Base-by-base conservation (phyloP, 495 filamentous ascomycete species). In the Opeltia flavorubescens region DNA sequence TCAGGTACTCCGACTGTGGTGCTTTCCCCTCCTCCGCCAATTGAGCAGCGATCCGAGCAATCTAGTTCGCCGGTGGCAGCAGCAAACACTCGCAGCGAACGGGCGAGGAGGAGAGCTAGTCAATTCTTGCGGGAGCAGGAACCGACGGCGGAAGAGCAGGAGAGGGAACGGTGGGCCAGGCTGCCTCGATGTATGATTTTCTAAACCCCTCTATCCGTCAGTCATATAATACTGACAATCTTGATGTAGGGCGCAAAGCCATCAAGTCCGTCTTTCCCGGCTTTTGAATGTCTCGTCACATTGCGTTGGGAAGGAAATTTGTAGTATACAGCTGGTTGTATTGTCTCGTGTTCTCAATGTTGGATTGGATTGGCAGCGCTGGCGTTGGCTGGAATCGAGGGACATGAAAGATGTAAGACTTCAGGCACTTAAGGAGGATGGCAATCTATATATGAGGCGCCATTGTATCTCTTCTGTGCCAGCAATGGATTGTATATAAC, bases 131-230 rank as follows among this genome's bases (percentile, higher is more conserved):
- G 27, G 20, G 40, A 27, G 1, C 38, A 23, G 3, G 21, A 44
- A 20, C 44, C 26, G 4, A 48, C 41, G 1, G 26, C 45, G 0
- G 44, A 48, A n/a, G 52, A 54, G 12, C 30, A 50, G 27, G 52
- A 54, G 17, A 24, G 42, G 33, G 48, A 54, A 30, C 40, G 52
- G 33, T 44, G 31, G 52, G 52, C 48, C 13, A 36, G 31, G 8
- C 30, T 50, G 38, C 52, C 52, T 6, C 28, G 25, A 28, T 54
- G 52, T 45, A 26, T 15, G 49, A 27, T 25, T 15, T 15, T 30
- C 21, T 15, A 1, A 21, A n/a, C 47, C 6, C 25, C 8, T 17
- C 9, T 1, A 28, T 8, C 15, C 3, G 9, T 5, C 3, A 18
- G 12, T 15, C n/a, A 18, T 21, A 49, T 39, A 20, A 42, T 20